phyloP scores from a whole-genome alignment of 1,139 yeast genomes.

The Maudiozyma humilis region DNA sequence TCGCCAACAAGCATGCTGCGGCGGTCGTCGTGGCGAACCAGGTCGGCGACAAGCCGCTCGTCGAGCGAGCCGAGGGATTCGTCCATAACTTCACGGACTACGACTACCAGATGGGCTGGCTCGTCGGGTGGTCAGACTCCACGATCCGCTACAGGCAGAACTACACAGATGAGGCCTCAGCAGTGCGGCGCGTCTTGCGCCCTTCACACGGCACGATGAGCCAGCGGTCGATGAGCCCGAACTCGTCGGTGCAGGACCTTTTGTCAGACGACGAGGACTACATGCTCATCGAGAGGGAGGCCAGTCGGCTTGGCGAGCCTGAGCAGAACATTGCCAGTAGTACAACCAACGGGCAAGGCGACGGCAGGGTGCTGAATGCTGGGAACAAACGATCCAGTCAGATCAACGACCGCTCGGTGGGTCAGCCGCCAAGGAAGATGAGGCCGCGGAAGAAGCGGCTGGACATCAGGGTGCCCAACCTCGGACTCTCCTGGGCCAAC shows the following conservation, averaged over 20 bases:
- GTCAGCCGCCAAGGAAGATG: background rate
- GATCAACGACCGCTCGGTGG: background rate
- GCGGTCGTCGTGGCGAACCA: conserved; percentile 76
- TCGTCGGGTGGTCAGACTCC: conserved; percentile 63
- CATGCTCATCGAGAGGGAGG: conserved; percentile 21
- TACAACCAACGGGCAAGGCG: background rate
- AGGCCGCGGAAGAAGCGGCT: conserved; percentile 12
- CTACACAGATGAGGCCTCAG: conserved; percentile 9
- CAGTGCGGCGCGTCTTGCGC: background rate
- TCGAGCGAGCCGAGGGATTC: conserved; percentile 14
- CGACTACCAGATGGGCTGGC: conserved; percentile 66
- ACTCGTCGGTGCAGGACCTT: conserved; percentile 9
- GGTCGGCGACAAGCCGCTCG: conserved; percentile 53
- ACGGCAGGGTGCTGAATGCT: background rate
- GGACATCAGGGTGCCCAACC: conserved; percentile 34
- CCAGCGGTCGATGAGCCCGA: background rate
- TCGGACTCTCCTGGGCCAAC: conserved; percentile 41
- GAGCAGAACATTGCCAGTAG: background rate
- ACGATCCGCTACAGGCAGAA: conserved; percentile 32
- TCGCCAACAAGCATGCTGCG: conserved; percentile 44
- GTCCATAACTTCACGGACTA: conserved; percentile 38
- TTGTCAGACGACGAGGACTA: conserved; percentile 31
- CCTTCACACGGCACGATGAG: background rate
- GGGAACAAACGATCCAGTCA: background rate
- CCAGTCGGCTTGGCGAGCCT: conserved; percentile 7